Evolutionary conservation across 495 filamentous ascomycete genomes (phyloP), one percentile per base, ranked within the genome.

Genomic region (Penicillium coffeae): DNA sequence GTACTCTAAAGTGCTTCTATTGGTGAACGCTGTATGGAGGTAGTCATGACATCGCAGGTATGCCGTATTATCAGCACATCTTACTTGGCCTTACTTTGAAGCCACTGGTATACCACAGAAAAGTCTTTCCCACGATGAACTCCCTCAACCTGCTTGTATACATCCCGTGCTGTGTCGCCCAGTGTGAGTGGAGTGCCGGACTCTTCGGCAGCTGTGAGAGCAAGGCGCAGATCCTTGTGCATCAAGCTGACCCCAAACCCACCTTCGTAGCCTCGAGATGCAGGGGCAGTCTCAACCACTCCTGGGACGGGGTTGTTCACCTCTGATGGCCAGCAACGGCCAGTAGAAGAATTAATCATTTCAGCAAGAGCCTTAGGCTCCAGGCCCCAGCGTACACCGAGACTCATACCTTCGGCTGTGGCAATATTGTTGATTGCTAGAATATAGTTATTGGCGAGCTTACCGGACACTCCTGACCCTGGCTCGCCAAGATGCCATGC

Each of bases 381-480:
- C 8, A 96, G 77, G 1, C 91, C 91, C 77, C 85, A 88, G 51
- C 80, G 81, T 16, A 92, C 81, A 20, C 89, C 91, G 15, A 96
- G 79, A 52, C 90, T 90, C 90, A 96, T 95, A 0, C 89, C 91
- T 66, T 96, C 91, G 1, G 87, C 86, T 0, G 88, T 90, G 2
- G 88, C 91, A 54, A 96, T 91, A 59, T 95, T 96, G 64, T 88
- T 91, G 48, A 96, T 83, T 2, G 89, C 89, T 9, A 96, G 75
- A 33, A 95, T 81, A 62, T 95, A 95, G 60, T 96, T 96, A 66
- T 96, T 96, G 21, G 90, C 88, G 7, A 96, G 75, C 64, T 96
- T 96, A 9, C 83, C 89, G 2, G 86, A 83, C 0, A 96, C 75
- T 2, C 91, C 91, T 14, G 86, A 75, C 2, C 89, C 89, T 38